Conservation (phyloP, 2,329 filamentous ascomycete species). For the Calonectria leucothoes region DNA sequence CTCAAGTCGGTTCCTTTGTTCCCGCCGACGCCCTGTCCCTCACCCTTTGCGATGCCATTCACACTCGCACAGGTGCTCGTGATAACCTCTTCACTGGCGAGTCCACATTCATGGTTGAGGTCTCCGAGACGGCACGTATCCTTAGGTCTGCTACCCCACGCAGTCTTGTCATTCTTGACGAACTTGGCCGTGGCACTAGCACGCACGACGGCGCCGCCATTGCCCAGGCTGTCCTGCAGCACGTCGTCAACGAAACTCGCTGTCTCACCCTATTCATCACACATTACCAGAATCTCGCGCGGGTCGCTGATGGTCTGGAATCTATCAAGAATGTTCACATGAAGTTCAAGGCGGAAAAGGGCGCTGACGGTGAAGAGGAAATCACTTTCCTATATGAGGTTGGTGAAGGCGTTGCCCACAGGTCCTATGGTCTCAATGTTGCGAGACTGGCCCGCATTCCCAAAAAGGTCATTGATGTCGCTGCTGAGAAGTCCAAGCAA, state of each 20-base stretch:
- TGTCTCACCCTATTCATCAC: slow-evolving; percentile 96
- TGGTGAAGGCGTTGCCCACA: slow-evolving; percentile 88
- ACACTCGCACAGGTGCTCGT: slow-evolving; percentile 94
- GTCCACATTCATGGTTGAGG: slow-evolving; percentile 97
- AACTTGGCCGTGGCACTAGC: slow-evolving; percentile 91
- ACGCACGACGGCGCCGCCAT: slow-evolving; percentile 98
- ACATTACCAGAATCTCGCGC: slow-evolving; percentile 89
- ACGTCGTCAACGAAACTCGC: slow-evolving; percentile 79
- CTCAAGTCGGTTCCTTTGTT: slow-evolving; percentile 94
- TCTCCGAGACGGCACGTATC: slow-evolving; percentile 92
- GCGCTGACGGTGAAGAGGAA: slow-evolving; percentile 71
- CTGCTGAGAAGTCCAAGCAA: slow-evolving; percentile 81
- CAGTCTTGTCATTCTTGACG: slow-evolving; percentile 91
- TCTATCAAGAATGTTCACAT: slow-evolving; percentile 92
- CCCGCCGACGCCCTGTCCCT: slow-evolving; percentile 80
- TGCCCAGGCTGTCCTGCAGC: slow-evolving; percentile 88
- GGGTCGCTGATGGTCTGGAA: slow-evolving; percentile 75
- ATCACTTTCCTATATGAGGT: slow-evolving; percentile 97
- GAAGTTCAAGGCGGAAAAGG: slow-evolving; percentile 73
- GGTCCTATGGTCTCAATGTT: slow-evolving; percentile 95
- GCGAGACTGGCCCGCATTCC: slow-evolving; percentile 88
- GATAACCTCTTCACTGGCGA: slow-evolving; percentile 97
- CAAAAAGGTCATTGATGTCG: slow-evolving; percentile 79
- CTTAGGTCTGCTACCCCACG: slow-evolving; percentile 88
- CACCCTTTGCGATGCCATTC: slow-evolving; percentile 89